Evolutionary conservation across 2,329 filamentous ascomycete genomes (phyloP).

Genomic region (Diaporthe sp.): DNA sequence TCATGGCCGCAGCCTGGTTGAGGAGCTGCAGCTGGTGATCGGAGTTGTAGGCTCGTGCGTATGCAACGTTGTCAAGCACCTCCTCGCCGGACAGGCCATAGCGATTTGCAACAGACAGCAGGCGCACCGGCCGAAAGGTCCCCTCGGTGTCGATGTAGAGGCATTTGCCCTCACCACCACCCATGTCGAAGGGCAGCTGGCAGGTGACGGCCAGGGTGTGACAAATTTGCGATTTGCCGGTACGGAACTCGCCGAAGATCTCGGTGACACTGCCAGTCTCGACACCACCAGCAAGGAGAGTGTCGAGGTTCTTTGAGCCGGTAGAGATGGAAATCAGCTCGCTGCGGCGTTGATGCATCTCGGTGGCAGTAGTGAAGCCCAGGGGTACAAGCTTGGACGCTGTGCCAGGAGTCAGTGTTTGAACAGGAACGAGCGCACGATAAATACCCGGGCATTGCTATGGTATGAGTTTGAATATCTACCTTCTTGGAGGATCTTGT

Average conservation of each 20-base stretch:
- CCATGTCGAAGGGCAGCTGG: conserved; percentile 98
- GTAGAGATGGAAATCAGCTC: conserved; percentile 98
- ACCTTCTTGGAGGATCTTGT: conserved; percentile 92
- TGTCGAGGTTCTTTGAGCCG: conserved; percentile 97
- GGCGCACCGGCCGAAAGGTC: conserved; percentile 91
- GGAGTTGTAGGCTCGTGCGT: conserved; percentile 97
- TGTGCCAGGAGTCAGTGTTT: conserved; percentile 47
- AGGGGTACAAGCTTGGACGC: conserved; percentile 97
- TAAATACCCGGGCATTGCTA: background rate
- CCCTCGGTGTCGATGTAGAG: conserved; percentile 99
- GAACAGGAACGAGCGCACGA: conserved; percentile 5
- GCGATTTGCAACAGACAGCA: conserved; percentile 91
- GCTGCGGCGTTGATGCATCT: conserved; percentile 97
- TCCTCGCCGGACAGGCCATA: conserved; percentile 97
- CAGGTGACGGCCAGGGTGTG: conserved; percentile 99
- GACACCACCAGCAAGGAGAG: conserved; percentile 90
- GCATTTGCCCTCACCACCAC: conserved; percentile 97
- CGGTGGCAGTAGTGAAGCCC: conserved; percentile 98
- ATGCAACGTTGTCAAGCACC: conserved; percentile 97
- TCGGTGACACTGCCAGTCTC: conserved; percentile 99
- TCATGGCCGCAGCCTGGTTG: conserved; percentile 96
- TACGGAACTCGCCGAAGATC: conserved; percentile 97
- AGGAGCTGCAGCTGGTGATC: conserved; percentile 96
- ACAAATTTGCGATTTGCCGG: conserved; percentile 98
- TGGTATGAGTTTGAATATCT: conserved; percentile 24